Base-by-base conservation (phyloP, 2,329 filamentous ascomycete genomes). In the Trichophyton simii region DNA sequence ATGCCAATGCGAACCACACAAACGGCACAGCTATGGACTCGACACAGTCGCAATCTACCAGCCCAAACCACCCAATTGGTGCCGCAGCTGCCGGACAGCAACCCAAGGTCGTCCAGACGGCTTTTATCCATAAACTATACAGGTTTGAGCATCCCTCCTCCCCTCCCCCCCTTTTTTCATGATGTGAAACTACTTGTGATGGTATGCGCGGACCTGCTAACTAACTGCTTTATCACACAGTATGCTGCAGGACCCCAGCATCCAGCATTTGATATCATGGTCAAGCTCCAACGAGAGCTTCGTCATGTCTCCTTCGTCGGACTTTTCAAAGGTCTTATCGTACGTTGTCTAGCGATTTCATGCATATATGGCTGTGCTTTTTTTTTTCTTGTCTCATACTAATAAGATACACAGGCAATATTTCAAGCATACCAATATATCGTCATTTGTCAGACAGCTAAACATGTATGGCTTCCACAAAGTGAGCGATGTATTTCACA, bases 381-480 rank as follows among this genome's bases (percentile, higher is more conserved):
- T 42, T 42, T 18, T 18, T 18, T 18, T 18, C 18, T 18, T 58
- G 4, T 22, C 3, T 46, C 50, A 62, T n/a, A 62, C n/a, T n/a
- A 18, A 25, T 9, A 22, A n/a, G 11, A 11, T 41, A 3, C n/a
- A 65, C 69, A 96, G 92, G 60, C 91, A 95, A 83, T 99, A 99
- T 73, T 99, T 99, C 75, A 99, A 99, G 71, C 94, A 99, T 73
- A 99, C 92, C 67, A 99, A 99, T 71, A 96, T 97, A 64, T 97
- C 94, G 9, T 97, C 94, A 0, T 99, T 99, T 73, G 94, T 99
- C 58, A 85, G 94, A 57, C 94, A 99, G 76, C 78, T 99, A 58
- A 99, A 99, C 72, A 99, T 99, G 94, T 99, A 99, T 69, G 94
- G 94, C 5, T 99, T 99, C 75, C 94, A 99, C 73, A 99, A 99